Percentiles rank a stretch among this genome's conserved stretches.
Evolutionary conservation across 139 green algal genomes (phyloP).

Genomic region (Micractinium sp.): DNA sequence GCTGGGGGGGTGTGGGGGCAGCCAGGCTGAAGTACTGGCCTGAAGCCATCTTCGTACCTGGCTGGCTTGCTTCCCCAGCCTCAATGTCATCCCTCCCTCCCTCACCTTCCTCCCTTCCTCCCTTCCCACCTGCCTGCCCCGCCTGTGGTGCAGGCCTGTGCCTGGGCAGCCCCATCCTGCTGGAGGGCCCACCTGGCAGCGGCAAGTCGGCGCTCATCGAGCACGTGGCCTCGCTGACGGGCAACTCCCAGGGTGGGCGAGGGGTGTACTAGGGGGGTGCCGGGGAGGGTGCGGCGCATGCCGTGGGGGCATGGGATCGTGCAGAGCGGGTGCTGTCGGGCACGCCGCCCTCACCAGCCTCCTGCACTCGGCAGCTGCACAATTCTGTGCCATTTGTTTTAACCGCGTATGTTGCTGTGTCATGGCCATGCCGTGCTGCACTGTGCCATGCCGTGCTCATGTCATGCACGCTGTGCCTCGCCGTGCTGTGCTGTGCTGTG

Average conservation of each 20-base stretch:
- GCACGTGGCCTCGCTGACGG: slow-evolving; percentile 79
- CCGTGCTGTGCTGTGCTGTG: neutral
- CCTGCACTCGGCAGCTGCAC: neutral
- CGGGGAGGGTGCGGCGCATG: neutral
- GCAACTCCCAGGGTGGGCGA: slow-evolving; percentile 58
- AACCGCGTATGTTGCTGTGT: neutral
- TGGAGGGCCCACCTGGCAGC: slow-evolving; percentile 87
- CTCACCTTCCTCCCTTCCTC: neutral
- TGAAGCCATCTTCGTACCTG: too few species aligned
- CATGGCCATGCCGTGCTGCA: too few species aligned
- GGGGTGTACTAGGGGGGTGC: neutral
- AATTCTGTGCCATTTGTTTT: neutral
- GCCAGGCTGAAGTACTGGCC: too few species aligned
- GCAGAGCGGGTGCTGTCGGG: neutral
- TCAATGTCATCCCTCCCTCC: neutral
- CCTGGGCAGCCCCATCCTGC: slow-evolving; percentile 78
- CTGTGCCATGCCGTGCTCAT: too few species aligned
- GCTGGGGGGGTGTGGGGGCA: too few species aligned
- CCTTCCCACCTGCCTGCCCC: neutral
- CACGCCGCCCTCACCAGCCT: too few species aligned
- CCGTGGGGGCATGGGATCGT: neutral
- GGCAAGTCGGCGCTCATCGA: slow-evolving; percentile 89
- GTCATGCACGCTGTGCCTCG: too few species aligned
- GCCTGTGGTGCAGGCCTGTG: slow-evolving; percentile 61
- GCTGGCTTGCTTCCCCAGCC: too few species aligned